Conservation (phyloP, 176 grass and related monocot genomes). For the maize (Zea mays) region Zm-B73-REFERENCE-NAM-5.0 NC_050100.1:5630501-5631000, state of each 20-base stretch:
- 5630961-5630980: background rate
- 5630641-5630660: constrained; percentile 30
- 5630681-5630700: constrained; percentile 18
- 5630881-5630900: background rate
- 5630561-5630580: background rate
- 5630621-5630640: constrained; percentile 55
- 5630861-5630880: constrained; percentile 43
- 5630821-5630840: constrained; percentile 60
- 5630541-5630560: background rate
- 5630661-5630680: constrained; percentile 13
- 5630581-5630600: constrained; percentile 2
- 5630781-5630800: constrained; percentile 9
- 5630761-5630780: background rate
- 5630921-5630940: background rate
- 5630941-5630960: background rate
- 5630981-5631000: constrained; percentile 28
- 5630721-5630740: background rate
- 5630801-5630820: constrained; percentile 31
- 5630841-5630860: constrained; percentile 66
- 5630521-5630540: constrained; percentile 6
- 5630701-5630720: constrained; percentile 47
- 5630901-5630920: background rate
- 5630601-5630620: constrained; percentile 81
- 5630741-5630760: background rate
- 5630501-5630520: constrained; percentile 38